Conservation (phyloP, 768 basidiomycete genomes). For the Nidularia sp. region DNA sequence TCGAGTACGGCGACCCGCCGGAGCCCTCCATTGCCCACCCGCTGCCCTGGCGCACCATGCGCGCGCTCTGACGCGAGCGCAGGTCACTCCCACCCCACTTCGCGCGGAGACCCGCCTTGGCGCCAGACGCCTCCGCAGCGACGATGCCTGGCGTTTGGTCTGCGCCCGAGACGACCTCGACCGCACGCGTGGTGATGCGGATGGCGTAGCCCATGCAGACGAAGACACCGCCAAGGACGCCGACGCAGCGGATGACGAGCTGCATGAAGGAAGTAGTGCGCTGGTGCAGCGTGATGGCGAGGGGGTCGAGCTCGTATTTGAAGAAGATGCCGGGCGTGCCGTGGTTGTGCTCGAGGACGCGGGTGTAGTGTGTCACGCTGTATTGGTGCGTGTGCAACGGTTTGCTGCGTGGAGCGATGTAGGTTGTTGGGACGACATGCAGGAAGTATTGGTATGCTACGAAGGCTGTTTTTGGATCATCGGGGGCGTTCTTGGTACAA, state of each 20-base stretch:
- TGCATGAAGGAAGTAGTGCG: conserved; percentile 81
- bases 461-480: conserved; percentile 51
- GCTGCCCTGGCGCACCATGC: conserved; percentile 51
- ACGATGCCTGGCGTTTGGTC: conserved; percentile 48
- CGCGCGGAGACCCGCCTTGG: conserved; percentile 46
- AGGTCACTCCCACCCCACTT: conserved; percentile 71
- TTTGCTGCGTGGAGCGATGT: conserved; percentile 65
- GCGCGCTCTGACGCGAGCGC: conserved; percentile 45
- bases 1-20: conserved; percentile 27
- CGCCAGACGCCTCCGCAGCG: conserved; percentile 61
- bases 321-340: conserved; percentile 96
- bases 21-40: conserved; percentile 58
- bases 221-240: conserved; percentile 92
- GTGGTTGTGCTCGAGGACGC: conserved; percentile 65
- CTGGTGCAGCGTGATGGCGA: conserved; percentile 82
- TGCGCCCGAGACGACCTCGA: conserved; percentile 60
- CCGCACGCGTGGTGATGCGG: conserved; percentile 58
- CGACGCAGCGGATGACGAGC: conserved; percentile 79
- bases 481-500: no score
- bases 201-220: conserved; percentile 80
- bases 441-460: conserved; percentile 93
- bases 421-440: conserved; percentile 93
- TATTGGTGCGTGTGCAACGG: conserved; percentile 83
- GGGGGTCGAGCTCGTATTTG: conserved; percentile 95
- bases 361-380: conserved; percentile 90